These are phyloP conservation scores for Candida adriatica DNA, from an alignment of 805 yeast species.

Conservation along the genomic window DNA sequence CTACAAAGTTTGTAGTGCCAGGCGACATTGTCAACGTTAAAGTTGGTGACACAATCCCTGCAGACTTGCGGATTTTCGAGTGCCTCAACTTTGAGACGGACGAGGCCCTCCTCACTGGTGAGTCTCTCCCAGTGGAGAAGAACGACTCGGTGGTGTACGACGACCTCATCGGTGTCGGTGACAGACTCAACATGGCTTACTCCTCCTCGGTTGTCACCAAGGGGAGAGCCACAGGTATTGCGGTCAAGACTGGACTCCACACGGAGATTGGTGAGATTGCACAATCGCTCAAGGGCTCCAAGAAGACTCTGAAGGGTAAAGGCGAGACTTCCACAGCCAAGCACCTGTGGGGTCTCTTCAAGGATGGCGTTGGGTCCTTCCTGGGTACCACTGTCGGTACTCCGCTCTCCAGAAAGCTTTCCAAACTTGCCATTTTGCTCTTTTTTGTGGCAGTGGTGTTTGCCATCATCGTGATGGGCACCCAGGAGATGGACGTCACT, in stretches of 20 bases:
- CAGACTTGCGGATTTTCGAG: constrained; percentile 57
- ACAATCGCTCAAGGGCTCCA: constrained; percentile 40
- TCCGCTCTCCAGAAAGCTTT: constrained; percentile 68
- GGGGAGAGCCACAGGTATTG: constrained; percentile 71
- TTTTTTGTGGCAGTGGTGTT: constrained; percentile 76
- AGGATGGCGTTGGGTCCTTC: constrained; percentile 56
- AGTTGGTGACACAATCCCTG: constrained; percentile 74
- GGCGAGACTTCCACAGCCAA: constrained; percentile 32
- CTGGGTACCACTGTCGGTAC: constrained; percentile 77
- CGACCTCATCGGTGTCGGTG: constrained; percentile 55
- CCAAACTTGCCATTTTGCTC: constrained; percentile 68
- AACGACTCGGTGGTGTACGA: constrained; percentile 35
- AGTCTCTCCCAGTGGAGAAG: constrained; percentile 58
- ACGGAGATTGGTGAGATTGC: constrained; percentile 79
- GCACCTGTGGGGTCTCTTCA: constrained; percentile 34
- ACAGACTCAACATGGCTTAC: constrained; percentile 64
- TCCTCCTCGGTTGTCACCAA: constrained; percentile 65
- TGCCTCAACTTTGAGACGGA: constrained; percentile 63
- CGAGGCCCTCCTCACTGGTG: constrained; percentile 62
- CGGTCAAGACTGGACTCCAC: constrained; percentile 55
- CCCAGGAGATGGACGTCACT: constrained; percentile 69
- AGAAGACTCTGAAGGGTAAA: constrained; percentile 35
- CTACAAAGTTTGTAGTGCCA: constrained; percentile 62
- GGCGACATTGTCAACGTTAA: constrained; percentile 60
- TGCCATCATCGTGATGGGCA: constrained; percentile 82